phyloP scores from a whole-genome alignment of 1,284 basidiomycete species.

The Tremellales sp. region DNA sequence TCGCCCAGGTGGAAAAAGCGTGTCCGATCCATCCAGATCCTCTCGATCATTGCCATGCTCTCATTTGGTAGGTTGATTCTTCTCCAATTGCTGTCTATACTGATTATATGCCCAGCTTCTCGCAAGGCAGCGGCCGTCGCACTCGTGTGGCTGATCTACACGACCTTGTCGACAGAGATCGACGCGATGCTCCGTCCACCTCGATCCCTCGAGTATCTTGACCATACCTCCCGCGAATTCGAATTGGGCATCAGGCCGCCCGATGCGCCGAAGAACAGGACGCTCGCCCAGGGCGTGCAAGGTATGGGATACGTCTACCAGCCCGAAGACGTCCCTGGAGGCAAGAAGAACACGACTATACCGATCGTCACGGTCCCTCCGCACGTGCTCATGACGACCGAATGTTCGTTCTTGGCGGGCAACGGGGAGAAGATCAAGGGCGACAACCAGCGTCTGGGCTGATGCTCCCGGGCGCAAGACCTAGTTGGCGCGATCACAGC shows the following conservation, averaged over 20 bases:
- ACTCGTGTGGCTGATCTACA: conserved; percentile 29
- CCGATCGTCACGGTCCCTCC: conserved; percentile 28
- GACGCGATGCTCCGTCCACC: conserved; percentile 31
- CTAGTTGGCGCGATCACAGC: no score
- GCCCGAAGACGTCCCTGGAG: conserved; percentile 7
- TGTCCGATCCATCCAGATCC: conserved; percentile 25
- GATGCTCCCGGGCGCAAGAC: not conserved
- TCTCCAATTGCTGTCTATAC: not conserved
- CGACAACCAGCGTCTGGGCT: not conserved
- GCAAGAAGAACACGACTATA: conserved; percentile 18
- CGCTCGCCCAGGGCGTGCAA: not conserved
- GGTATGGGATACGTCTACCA: conserved; percentile 38
- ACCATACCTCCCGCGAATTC: not conserved
- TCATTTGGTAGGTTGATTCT: conserved; percentile 24
- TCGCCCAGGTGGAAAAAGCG: conserved; percentile 31
- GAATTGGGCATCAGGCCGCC: not conserved
- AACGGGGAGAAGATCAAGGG: conserved; percentile 27
- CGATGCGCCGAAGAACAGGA: conserved; percentile 3
- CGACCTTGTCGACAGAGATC: conserved; percentile 27
- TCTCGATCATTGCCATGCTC: conserved; percentile 27
- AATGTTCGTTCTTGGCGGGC: conserved; percentile 28
- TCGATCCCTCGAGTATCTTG: not conserved
- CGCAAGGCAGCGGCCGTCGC: conserved; percentile 21
- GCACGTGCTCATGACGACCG: conserved; percentile 34
- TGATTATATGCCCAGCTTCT: conserved; percentile 16